Conservation (phyloP, 2,329 filamentous ascomycete species). For the Byssoonygena ceratinophila region DNA sequence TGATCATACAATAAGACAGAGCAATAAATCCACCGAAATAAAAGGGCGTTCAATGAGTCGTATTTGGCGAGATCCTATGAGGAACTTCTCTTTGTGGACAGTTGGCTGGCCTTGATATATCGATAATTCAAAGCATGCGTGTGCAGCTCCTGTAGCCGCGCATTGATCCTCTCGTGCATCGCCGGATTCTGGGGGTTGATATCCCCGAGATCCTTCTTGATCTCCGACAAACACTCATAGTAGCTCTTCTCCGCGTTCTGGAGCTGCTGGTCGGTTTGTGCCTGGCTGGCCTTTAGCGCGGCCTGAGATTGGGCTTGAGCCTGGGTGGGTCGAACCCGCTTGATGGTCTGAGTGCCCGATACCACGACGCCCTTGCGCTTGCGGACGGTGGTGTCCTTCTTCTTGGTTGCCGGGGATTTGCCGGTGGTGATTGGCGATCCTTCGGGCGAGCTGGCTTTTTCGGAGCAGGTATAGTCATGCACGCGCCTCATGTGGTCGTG, state of each 20-base stretch:
- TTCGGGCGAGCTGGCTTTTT: conserved; percentile 36
- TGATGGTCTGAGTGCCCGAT: conserved; percentile 33
- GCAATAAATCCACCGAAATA: no score
- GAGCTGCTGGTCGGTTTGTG: conserved; percentile 32
- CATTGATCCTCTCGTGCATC: conserved; percentile 37
- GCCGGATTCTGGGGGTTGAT: conserved; percentile 33
- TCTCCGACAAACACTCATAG: conserved; percentile 32
- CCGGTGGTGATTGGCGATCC: conserved; percentile 24
- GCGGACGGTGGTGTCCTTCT: conserved; percentile 31
- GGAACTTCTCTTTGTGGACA: conserved; percentile 23
- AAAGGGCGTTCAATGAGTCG: no score
- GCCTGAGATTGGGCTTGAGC: conserved; percentile 27
- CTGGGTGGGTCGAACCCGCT: conserved; percentile 34
- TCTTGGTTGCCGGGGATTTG: conserved; percentile 19
- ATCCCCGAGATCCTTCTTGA: conserved; percentile 31
- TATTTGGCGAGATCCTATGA: neutral
- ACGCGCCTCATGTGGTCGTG: conserved; percentile 96
- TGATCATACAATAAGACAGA: conserved; percentile 10
- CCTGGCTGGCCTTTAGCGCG: conserved; percentile 26
- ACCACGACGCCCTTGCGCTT: conserved; percentile 32
- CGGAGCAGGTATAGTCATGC: conserved; percentile 50
- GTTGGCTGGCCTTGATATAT: conserved; percentile 34
- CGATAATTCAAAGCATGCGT: conserved; percentile 36
- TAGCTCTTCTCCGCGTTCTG: conserved; percentile 36
- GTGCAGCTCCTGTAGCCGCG: conserved; percentile 35